Evolutionary conservation across 1,284 basidiomycete species (phyloP), one percentile per base, ranked within the genome.

Genomic region (Leccinum pachyderme): DNA sequence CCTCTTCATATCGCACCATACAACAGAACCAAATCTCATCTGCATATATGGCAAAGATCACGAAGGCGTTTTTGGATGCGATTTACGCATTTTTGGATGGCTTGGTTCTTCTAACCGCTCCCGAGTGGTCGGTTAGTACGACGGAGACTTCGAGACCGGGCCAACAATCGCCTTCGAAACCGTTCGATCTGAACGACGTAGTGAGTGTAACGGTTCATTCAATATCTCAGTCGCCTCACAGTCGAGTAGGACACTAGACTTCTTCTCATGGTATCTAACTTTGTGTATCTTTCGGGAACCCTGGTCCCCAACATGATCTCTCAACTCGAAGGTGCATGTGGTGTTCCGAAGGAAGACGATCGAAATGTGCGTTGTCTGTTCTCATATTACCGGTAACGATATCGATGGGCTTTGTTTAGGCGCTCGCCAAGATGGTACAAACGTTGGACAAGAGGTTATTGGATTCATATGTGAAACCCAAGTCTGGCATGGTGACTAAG

Each of bases 61-160:
- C 87, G 24, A 90, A 88, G 59, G 84, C 89, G 0, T 98, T 98
- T 72, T 72, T 98, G 47, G 95, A 98, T 66, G 84, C 88, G 1
- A 68, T 97, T 29, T 95, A 96, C 71, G 87, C 89, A 25, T 88
- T 97, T 62, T 77, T 98, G 47, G 94, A 98, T 63, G 96, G 96
- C 0, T 76, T 98, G 48, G 84, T 95, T 25, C 82, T 86, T 53
- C 79, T 98, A 12, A 92, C 93, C 7, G 89, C 91, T 44, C 81
- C 88, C 53, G 85, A 88, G 61, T 79, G 78, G n/a, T 78, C 80
- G n/a, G 71, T 79, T 15, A 18, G 18, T 18, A 67, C 72, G 7
- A 69, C 66, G 3, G 80, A 74, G n/a, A 72, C 22, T 22, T 39
- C 52, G 28, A 39, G 52, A 43, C 15, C 52, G 2, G 44, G 41